Base-by-base conservation (phyloP, 1,284 basidiomycete species). In the Malassezia restricta region DNA sequence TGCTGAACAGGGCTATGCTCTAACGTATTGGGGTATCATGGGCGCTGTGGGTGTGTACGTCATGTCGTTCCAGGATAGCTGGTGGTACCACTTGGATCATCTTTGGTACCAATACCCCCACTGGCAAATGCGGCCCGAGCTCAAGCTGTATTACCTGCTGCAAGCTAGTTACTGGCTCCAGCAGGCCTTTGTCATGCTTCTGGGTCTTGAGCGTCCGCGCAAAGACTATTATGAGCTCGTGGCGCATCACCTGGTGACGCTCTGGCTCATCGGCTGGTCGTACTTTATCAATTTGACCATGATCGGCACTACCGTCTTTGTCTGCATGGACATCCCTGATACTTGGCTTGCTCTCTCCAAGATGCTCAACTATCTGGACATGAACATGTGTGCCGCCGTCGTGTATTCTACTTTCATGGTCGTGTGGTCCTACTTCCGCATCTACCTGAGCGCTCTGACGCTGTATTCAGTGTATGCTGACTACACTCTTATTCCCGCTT, bases 271-370 rank as follows among this genome's bases (percentile, higher is more conserved):
- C 45, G 85, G 84, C 82, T 85, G 73, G 45, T 78, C 70, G 6
- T 58, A 59, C 49, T 64, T 51, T 30, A 61, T 72, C 49, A 71
- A 78, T 74, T 61, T 78, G 46, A 95, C 91, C 0, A 77, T 83
- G 62, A 91, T 95, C 48, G 92, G 92, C 11, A 88, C 88, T 59
- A 85, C 89, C 2, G 82, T 98, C 27, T 96, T 86, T 66, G 80
- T 92, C 68, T 92, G 89, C 71, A 98, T 96, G 92, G 92, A 98
- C 76, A 80, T 92, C 31, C 89, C 90, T 3, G 92, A 98, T 71
- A 76, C 82, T 20, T 87, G 86, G 76, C 79, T 98, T 17, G 59
- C 64, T 9, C 48, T 64, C 82, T 58, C 62, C 24, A 72, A 72
- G 51, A 56, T 60, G n/a, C 53, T 72, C 53, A 72, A 71, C 58